These are phyloP conservation scores for Nakaseomyces sp. DNA, from an alignment of 1,139 yeast genomes.

Conservation along the genomic window DNA sequence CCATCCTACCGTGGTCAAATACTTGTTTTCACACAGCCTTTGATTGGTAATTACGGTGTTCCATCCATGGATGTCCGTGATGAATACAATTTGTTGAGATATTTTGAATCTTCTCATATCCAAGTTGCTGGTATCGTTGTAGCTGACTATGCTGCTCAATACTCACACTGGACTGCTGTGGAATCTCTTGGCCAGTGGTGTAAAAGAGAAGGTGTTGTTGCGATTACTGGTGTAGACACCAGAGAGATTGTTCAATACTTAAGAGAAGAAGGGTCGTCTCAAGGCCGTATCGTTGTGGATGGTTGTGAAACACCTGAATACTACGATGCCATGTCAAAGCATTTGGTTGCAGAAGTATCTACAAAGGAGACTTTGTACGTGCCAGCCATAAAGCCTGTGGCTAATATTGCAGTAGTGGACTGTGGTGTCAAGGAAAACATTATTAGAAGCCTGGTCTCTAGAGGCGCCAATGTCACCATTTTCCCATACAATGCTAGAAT, in stretches of 20 bases:
- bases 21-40: slow-evolving; percentile 91
- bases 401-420: slow-evolving; percentile 86
- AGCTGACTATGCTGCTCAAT: slow-evolving; percentile 87
- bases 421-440: slow-evolving; percentile 98
- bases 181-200: slow-evolving; percentile 95
- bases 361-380: slow-evolving; percentile 94
- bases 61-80: slow-evolving; percentile 79
- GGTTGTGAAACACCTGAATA: slow-evolving; percentile 32
- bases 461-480: slow-evolving; percentile 94
- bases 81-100: slow-evolving; percentile 72
- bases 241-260: slow-evolving; percentile 85
- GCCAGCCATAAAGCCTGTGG: slow-evolving; percentile 36
- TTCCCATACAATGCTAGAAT: slow-evolving; percentile 94
- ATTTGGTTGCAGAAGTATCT: slow-evolving; percentile 87
- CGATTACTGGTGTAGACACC: slow-evolving; percentile 94
- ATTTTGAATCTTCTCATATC: slow-evolving; percentile 82
- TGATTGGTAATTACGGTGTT: slow-evolving; percentile 96
- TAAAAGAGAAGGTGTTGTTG: slow-evolving; percentile 91
- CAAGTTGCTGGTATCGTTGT: slow-evolving; percentile 96
- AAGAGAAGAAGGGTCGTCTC: slow-evolving; percentile 91
- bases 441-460: slow-evolving; percentile 79
- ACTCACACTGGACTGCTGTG: slow-evolving; percentile 98
- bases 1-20: slow-evolving; percentile 96
- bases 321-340: slow-evolving; percentile 62
- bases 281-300: slow-evolving; percentile 83